Conservation (phyloP, 2,329 filamentous ascomycete genomes). For the Pseudopithomyces maydicus region DNA sequence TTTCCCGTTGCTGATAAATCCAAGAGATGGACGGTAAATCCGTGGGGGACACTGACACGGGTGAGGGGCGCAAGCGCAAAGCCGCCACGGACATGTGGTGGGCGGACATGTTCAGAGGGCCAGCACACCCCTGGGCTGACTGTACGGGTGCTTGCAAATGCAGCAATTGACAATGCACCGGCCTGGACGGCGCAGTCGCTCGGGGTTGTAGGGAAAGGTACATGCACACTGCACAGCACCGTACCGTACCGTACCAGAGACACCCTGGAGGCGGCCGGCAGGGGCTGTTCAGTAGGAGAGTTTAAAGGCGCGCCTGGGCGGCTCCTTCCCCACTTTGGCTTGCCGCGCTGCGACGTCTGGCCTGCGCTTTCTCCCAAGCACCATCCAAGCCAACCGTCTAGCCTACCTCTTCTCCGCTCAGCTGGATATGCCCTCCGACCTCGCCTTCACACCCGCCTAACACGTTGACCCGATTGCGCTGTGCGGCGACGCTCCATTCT, state of each 20-base stretch:
- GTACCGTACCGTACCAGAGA: not conserved
- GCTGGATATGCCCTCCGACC: not conserved
- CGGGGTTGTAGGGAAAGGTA: not conserved
- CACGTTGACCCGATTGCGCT: constrained; percentile 9
- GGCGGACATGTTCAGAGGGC: not conserved
- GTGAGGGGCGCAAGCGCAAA: constrained; percentile 1
- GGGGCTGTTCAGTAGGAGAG: not conserved
- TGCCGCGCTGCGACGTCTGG: constrained; percentile 2
- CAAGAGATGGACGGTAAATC: constrained; percentile 14
- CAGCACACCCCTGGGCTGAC: not conserved
- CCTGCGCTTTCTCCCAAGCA: constrained; percentile 1
- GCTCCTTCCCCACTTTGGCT: constrained; percentile 5
- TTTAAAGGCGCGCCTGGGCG: constrained; percentile 2
- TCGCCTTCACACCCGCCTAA: not conserved
- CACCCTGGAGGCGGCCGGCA: not conserved
- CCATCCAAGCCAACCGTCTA: not conserved
- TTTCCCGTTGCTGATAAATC: constrained; percentile 36
- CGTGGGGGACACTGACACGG: constrained; percentile 16
- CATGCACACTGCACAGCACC: too few relatives aligned
- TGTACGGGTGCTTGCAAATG: constrained; percentile 8
- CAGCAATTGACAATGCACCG: constrained; percentile 2
- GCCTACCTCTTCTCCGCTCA: not conserved
- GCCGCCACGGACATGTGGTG: constrained; percentile 3
- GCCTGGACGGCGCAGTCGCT: not conserved
- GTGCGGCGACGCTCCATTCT: constrained; percentile 28